Percentiles rank a stretch among this genome's conserved stretches.
Conservation (phyloP, 2,329 filamentous ascomycete species). For the Colletotrichum sp. region DNA sequence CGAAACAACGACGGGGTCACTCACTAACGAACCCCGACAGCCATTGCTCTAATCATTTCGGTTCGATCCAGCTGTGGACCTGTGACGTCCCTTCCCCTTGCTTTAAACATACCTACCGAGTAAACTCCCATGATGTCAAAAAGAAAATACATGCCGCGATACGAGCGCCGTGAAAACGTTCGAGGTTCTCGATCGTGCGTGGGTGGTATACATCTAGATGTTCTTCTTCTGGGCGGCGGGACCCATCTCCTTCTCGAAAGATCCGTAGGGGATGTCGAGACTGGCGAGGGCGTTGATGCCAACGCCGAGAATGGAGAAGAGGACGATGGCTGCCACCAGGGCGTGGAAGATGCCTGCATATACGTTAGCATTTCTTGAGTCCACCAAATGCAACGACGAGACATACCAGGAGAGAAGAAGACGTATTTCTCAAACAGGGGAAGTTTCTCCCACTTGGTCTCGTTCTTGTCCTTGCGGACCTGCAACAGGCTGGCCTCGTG, state of each 20-base stretch:
- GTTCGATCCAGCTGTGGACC: background rate
- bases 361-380: constrained; percentile 5
- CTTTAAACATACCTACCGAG: constrained; percentile 13
- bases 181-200: background rate
- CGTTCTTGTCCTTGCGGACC: constrained; percentile 42
- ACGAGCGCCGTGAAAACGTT: background rate
- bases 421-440: constrained; percentile 91
- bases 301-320: constrained; percentile 79
- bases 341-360: constrained; percentile 87
- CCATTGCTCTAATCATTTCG: background rate
- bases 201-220: constrained; percentile 63
- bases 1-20: background rate
- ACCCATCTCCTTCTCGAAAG: constrained; percentile 96
- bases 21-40: background rate
- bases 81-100: background rate
- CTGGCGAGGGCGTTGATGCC: constrained; percentile 79
- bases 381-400: background rate
- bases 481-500: constrained; percentile 35
- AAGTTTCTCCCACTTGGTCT: constrained; percentile 44
- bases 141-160: constrained; percentile 6
- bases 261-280: constrained; percentile 88
- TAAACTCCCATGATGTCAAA: constrained; percentile 19
- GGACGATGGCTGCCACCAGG: constrained; percentile 71
- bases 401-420: constrained; percentile 86
- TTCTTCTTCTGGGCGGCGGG: constrained; percentile 91